phyloP scores from a whole-genome alignment of 2,329 filamentous ascomycete species.

The Zasmidium angulare region DNA sequence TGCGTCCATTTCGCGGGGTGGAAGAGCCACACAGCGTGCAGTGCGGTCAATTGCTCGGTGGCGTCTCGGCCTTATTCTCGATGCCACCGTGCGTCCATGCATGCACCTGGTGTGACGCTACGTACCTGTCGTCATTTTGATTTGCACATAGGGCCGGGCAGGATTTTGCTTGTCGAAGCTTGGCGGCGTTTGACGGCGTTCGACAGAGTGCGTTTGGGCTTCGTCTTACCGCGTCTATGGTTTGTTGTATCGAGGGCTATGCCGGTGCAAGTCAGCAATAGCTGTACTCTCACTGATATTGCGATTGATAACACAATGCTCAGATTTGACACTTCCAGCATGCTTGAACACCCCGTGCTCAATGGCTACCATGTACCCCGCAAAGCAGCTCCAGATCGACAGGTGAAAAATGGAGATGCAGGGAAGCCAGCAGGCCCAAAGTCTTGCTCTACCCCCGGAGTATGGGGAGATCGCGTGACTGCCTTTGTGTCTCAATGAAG shows the following conservation, averaged over 20 bases:
- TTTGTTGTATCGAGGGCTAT: no score
- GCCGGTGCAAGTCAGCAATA: no score
- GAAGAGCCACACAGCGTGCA: constrained; percentile 9
- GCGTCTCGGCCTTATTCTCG: constrained; percentile 19
- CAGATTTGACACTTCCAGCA: no score
- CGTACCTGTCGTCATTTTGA: constrained; percentile 16
- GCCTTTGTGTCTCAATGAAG: not conserved
- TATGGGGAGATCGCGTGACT: not conserved
- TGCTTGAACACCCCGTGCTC: no score
- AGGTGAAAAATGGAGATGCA: not conserved
- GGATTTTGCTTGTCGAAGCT: not conserved
- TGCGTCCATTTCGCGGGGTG: constrained; percentile 9
- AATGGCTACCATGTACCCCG: no score
- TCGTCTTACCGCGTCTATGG: no score
- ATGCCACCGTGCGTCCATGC: no score
- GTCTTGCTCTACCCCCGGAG: not conserved
- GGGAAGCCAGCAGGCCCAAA: no score
- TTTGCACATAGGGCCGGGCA: not conserved
- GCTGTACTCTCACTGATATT: no score
- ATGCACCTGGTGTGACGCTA: not conserved
- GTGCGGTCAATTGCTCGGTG: constrained; percentile 20
- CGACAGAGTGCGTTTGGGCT: not conserved
- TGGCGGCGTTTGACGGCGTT: not conserved
- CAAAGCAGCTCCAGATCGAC: not conserved
- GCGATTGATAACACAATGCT: no score